Base-by-base conservation (phyloP, 768 basidiomycete species). In the Daedaleopsis nitida region DNA sequence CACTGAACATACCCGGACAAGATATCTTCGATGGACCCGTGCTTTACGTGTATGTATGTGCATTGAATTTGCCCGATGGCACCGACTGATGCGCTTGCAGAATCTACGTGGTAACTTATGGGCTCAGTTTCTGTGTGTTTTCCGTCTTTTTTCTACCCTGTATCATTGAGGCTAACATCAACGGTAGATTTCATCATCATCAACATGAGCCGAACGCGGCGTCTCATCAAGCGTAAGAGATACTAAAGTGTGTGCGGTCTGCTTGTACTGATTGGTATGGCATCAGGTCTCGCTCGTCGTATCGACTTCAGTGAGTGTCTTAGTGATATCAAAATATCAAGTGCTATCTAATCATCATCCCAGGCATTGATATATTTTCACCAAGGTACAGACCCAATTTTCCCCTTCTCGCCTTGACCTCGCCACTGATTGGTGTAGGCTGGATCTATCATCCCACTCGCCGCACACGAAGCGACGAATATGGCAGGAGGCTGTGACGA, bases 301-400 rank as follows among this genome's bases (percentile, higher is more conserved):
- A 79, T 92, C 39, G 90, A 92, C 73, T 91, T 91, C 74, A 90
- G 88, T 90, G 63, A 57, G 86, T 79, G 1, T 55, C 11, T n/a
- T n/a, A 10, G 23, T 39, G 14, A 11, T 24, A 9, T 54, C 16
- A 1, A 21, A 13, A 11, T 52, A 8, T 11, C 21, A 21, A 1
- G 43, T 7, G 10, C 43, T 27, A 27, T 38, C 38, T 35, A 39
- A 23, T 19, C 44, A 34, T 19, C 35, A 37, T 44, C 13, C 17
- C 37, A 91, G 88, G 88, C 71, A 82, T 92, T 63, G 91, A 93
- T 69, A 82, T 92, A 52, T 92, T 92, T 70, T 91, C 89, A 16
- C 91, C 91, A 21, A 79, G 83, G 88, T 85, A 74, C 62, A 66
- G 72, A 57, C 27, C 51, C 27, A 32, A 32, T 52, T 27, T 23